Percentiles rank a stretch among this genome's conserved stretches.
These are phyloP conservation scores for Cercis canadensis DNA, from an alignment of 306 rosid genomes.

Conservation along the genomic window DNA sequence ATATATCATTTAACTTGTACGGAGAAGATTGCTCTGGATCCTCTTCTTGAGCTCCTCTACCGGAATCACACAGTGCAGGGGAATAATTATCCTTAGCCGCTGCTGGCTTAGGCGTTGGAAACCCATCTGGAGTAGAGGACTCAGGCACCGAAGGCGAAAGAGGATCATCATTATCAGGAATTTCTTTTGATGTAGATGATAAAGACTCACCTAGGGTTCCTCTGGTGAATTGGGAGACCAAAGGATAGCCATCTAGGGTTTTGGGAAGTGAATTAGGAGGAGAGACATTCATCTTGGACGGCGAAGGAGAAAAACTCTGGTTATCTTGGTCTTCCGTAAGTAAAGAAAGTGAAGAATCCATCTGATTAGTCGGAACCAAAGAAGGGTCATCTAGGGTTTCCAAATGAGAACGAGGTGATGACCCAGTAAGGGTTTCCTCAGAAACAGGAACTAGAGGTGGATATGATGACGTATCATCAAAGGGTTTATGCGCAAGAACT, in stretches of 20 bases:
- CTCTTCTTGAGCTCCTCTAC: slow-evolving; percentile 13
- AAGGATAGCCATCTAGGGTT: slow-evolving; percentile 27
- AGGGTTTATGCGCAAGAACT: background rate
- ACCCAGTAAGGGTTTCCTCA: slow-evolving; percentile 11
- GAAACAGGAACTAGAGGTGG: slow-evolving; percentile 20
- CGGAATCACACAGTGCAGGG: background rate
- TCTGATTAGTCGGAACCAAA: slow-evolving; percentile 26
- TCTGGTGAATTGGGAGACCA: background rate
- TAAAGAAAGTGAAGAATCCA: slow-evolving; percentile 2
- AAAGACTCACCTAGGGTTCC: slow-evolving; percentile 10
- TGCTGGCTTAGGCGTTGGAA: background rate
- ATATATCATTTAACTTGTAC: background rate
- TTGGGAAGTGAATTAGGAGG: slow-evolving; percentile 6
- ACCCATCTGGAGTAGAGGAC: slow-evolving; percentile 22
- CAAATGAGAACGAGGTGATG: slow-evolving; percentile 13
- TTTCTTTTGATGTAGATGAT: background rate
- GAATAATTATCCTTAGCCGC: background rate
- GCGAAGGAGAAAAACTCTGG: background rate
- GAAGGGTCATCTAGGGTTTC: slow-evolving; percentile 30
- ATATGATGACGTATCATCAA: background rate
- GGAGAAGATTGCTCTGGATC: slow-evolving; percentile 22
- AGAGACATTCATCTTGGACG: slow-evolving; percentile 9
- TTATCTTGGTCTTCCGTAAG: background rate
- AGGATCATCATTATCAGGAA: background rate
- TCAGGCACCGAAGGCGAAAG: background rate